Evolutionary conservation across 371 early-diverging fungal species (phyloP).

Genomic region (Mucor ambiguus): DNA sequence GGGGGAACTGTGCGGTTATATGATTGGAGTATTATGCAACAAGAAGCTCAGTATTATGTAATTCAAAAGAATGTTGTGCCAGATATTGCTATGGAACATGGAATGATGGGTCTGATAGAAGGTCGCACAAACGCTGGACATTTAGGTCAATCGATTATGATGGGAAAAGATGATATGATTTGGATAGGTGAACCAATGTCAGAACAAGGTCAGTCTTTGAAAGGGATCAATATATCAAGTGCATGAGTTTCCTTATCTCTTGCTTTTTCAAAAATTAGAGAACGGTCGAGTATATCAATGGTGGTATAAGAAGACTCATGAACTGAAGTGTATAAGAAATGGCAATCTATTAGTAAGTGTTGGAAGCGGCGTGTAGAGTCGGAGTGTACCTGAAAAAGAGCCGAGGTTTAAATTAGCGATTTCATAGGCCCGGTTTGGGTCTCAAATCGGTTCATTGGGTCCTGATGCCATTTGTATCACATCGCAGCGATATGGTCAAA

Average conservation of each 20-base stretch:
- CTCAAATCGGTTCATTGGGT: slow-evolving; percentile 31
- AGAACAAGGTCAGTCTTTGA: slow-evolving; percentile 32
- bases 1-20: slow-evolving; percentile 46
- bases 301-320: slow-evolving; percentile 8
- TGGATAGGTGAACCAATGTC: slow-evolving; percentile 56
- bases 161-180: slow-evolving; percentile 26
- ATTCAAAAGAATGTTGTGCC: neutral
- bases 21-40: slow-evolving; percentile 14
- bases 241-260: neutral
- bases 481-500: slow-evolving; percentile 37
- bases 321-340: slow-evolving; percentile 29
- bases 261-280: slow-evolving; percentile 18
- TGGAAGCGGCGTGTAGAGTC: neutral
- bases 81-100: slow-evolving; percentile 17
- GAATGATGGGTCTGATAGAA: slow-evolving; percentile 22
- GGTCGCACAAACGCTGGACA: slow-evolving; percentile 46
- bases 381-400: slow-evolving; percentile 13
- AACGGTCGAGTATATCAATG: slow-evolving; percentile 44
- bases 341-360: slow-evolving; percentile 14
- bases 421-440: slow-evolving; percentile 43
- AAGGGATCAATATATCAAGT: neutral
- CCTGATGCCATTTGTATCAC: slow-evolving; percentile 34
- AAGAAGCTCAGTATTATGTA: neutral
- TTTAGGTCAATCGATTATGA: slow-evolving; percentile 40
- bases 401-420: neutral